Base-by-base conservation (phyloP, 345 rosid species). In the Bruguiera sexangula region DNA sequence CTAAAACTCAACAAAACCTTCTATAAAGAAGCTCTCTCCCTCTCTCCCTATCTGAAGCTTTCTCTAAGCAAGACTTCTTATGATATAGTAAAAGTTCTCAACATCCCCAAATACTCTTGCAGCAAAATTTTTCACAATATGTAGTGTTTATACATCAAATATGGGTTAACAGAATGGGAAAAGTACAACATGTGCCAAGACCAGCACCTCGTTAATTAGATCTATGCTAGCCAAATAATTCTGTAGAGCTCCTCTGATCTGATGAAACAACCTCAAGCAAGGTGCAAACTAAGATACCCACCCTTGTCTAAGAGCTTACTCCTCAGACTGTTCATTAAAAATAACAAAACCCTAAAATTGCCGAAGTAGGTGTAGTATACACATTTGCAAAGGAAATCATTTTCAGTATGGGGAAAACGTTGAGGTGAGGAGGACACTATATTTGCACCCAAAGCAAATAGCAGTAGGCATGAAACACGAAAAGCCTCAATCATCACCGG, bases 311-410 rank as follows among this genome's bases (percentile, higher is more conserved):
- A 54, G n/a, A 73, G 75, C 78, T 71, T 78, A 79, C 68, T 68
- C 51, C 52, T 70, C 30, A 48, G 56, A 66, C 73, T 59, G 78
- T 36, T 58, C 69, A 67, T 54, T 31, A 34, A 74, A 70, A 69
- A 46, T 19, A 50, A 69, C 62, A 72, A 70, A 62, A 73, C 56
- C 77, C 86, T n/a, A 21, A 24, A 51, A 68, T 19, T 72, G 70
- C 57, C 57, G 51, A 69, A 53, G 31, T 11, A 66, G 22, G 60
- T 29, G 72, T 78, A 68, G 78, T 81, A 85, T 88, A 82, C 89
- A 83, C 91, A 83, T 69, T 86, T 85, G 78, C 76, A 60, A 77
- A 67, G 77, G 76, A 79, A 80, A 61, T 82, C 84, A 74, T 65
- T 70, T 10, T 63, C 65, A 74, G 69, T 66, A 72, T 76, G 43